Evolutionary conservation across 805 yeast genomes (phyloP), one percentile per base, ranked within the genome.

Genomic region (Osmozyma mogii): DNA sequence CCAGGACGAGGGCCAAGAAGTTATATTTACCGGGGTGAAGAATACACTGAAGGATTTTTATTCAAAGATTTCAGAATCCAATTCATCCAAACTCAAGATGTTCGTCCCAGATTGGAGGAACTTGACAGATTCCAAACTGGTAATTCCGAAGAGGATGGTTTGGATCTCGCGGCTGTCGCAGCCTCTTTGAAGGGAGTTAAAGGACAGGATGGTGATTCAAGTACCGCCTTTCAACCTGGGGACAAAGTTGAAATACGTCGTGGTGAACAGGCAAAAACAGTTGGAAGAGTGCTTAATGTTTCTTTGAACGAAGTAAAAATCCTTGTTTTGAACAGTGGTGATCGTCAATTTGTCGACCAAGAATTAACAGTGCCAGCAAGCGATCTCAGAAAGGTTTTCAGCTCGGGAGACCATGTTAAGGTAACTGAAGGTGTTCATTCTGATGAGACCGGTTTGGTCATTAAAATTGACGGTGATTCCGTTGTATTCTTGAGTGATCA

Each of bases 401-500:
- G 70, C 30, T 76, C 84, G 24, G 98, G 98, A 68, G 97, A 89
- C 54, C 96, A 92, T 54, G 95, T 92, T 14, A 78, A 94, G 34
- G 92, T 89, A 18, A 72, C 83, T 22, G 84, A 78, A 49, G 98
- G 98, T 51, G 85, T 83, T 49, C 94, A 84, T 54, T 67, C 76
- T 30, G 96, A 89, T 48, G 96, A 88, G 49, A 85, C 96, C 20
- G 98, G 98, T 61, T 70, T 92, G 61, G 95, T 92, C 29, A 87
- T 92, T 24, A 70, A 76, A 42, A 74, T 84, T 15, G 72, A 73
- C 30, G 83, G 79, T 28, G 95, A 88, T 50, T 84, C 85, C 37
- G 96, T 88, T 15, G 84, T 94, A 0, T 69, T 92, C 41, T 74
- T 92, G 42, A 80, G 94, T 28, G 96, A 92, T 51, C 87, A 87